A percentile compares a stretch with the other conserved stretches of the same genome.
Evolutionary conservation across 768 basidiomycete species (phyloP).

Genomic region (Hysterangium stoloniferum): DNA sequence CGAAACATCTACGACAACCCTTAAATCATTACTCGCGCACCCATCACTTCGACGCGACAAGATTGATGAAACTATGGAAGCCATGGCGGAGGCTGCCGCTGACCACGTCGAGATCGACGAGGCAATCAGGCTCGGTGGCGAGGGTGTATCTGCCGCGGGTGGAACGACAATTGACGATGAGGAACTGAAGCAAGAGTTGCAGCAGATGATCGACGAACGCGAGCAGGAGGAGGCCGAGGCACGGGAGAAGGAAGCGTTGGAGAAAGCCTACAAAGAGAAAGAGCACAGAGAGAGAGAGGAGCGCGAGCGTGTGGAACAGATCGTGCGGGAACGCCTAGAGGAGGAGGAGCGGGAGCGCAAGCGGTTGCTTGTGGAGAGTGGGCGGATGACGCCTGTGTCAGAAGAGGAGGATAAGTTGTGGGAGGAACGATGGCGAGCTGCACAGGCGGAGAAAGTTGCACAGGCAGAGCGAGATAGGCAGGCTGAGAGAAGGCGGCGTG

Average conservation of each 20-base stretch:
- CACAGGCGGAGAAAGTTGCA: conserved; percentile 11
- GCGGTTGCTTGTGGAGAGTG: conserved; percentile 12
- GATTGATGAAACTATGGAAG: conserved; percentile 84
- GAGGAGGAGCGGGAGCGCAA: neutral
- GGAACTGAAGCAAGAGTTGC: conserved; percentile 60
- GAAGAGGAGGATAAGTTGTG: conserved; percentile 8
- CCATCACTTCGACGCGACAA: conserved; percentile 71
- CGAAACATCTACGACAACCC: conserved; percentile 71
- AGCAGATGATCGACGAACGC: conserved; percentile 41
- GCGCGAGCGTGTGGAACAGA: neutral
- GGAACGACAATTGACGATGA: conserved; percentile 37
- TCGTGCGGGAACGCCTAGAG: neutral
- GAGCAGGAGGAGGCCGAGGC: conserved; percentile 29
- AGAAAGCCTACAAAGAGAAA: conserved; percentile 7
- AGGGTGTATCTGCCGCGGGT: conserved; percentile 42
- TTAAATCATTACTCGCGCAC: conserved; percentile 68
- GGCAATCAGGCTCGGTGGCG: conserved; percentile 59
- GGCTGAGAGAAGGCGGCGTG: conserved; percentile 9
- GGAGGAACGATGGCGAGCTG: conserved; percentile 10
- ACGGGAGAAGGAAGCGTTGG: conserved; percentile 12
- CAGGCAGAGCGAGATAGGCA: conserved; percentile 9
- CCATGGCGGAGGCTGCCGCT: conserved; percentile 72
- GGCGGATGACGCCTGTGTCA: conserved; percentile 1
- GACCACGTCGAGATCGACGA: conserved; percentile 81
- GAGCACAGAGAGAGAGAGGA: conserved; percentile 11